A percentile compares a stretch with the other conserved stretches of the same genome.
phyloP scores from a whole-genome alignment of 2,329 filamentous ascomycete species.

The Ilyonectria robusta region DNA sequence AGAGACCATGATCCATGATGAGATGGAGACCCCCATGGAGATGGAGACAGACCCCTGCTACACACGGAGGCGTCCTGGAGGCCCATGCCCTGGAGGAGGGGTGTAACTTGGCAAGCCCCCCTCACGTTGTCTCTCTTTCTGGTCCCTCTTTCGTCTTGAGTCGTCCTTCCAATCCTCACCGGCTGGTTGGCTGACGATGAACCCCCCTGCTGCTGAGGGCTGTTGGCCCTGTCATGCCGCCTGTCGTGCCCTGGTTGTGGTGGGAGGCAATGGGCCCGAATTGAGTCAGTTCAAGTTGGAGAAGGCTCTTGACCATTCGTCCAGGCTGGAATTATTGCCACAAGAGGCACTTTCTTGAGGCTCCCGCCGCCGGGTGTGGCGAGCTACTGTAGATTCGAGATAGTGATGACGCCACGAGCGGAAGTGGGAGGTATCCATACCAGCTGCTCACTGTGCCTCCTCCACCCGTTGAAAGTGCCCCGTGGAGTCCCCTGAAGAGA shows the following conservation, averaged over 20 bases:
- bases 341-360: conserved; percentile 5
- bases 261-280: not conserved
- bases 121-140: conserved; percentile 16
- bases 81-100: conserved; percentile 20
- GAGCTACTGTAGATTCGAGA: not conserved
- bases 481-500: conserved; percentile 27
- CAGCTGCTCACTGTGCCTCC: not conserved
- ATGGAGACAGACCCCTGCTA: conserved; percentile 20
- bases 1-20: conserved; percentile 30
- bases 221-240: conserved; percentile 1
- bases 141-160: conserved; percentile 3
- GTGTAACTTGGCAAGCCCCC: conserved; percentile 14
- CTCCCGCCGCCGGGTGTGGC: not conserved
- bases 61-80: conserved; percentile 12
- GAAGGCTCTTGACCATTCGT: not conserved
- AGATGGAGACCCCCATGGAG: conserved; percentile 28
- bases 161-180: not conserved
- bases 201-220: conserved; percentile 7
- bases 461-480: conserved; percentile 8
- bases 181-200: conserved; percentile 28
- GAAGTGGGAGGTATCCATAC: conserved; percentile 8
- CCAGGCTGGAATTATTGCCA: not conserved
- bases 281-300: not conserved
- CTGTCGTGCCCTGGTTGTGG: not conserved
- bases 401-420: conserved; percentile 6